Conservation (phyloP, 2,329 filamentous ascomycete genomes). For the Metarhizium humberi region DNA sequence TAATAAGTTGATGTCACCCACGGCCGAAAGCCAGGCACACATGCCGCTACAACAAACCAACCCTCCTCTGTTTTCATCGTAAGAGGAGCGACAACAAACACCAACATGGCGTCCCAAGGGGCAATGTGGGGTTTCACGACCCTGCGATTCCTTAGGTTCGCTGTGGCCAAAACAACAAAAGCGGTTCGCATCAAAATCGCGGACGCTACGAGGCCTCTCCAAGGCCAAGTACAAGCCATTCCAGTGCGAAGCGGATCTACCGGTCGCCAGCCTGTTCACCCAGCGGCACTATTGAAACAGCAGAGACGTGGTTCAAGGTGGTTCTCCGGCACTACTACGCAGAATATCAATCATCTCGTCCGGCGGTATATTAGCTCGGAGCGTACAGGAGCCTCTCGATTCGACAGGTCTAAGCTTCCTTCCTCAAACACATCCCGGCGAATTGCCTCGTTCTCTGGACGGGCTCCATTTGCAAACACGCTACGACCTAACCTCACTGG, state of each 20-base stretch:
- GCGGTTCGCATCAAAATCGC: constrained; percentile 41
- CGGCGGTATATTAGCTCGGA: constrained; percentile 43
- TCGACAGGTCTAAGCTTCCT: constrained; percentile 41
- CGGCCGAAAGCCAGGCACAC: not conserved
- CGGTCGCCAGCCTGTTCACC: constrained; percentile 43
- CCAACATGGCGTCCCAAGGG: constrained; percentile 45
- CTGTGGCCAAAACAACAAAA: constrained; percentile 41
- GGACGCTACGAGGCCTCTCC: constrained; percentile 32
- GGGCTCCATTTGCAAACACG: constrained; percentile 78
- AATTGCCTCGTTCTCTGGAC: constrained; percentile 55
- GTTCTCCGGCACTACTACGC: constrained; percentile 35
- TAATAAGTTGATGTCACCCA: constrained; percentile 13
- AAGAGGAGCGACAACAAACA: constrained; percentile 9
- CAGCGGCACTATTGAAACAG: constrained; percentile 41
- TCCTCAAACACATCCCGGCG: constrained; percentile 39
- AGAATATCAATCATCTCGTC: constrained; percentile 34
- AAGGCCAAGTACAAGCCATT: constrained; percentile 36
- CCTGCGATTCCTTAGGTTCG: constrained; percentile 44
- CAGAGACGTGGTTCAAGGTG: constrained; percentile 34
- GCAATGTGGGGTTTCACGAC: constrained; percentile 48
- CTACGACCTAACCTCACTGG: constrained; percentile 89
- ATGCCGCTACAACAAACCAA: not conserved
- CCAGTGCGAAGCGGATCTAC: constrained; percentile 29
- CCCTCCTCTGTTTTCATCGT: not conserved
- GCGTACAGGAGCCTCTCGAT: constrained; percentile 19